phyloP scores from a whole-genome alignment of 2,329 filamentous ascomycete species.

The Phialemonium atrogriseum region DNA sequence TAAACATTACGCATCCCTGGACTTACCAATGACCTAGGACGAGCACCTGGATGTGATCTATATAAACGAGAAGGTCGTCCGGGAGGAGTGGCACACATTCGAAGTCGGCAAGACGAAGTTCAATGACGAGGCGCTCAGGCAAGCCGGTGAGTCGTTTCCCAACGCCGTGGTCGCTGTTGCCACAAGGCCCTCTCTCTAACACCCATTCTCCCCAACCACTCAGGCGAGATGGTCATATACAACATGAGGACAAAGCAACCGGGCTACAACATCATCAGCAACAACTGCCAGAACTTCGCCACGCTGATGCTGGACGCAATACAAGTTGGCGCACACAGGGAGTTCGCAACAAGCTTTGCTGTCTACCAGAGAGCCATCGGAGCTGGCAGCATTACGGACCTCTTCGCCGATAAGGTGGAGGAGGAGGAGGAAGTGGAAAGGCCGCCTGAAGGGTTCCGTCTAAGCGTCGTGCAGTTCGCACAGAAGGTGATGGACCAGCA shows the following conservation, averaged over 20 bases:
- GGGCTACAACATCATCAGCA: constrained; percentile 49
- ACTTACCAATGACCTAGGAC: constrained; percentile 25
- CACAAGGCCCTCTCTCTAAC: background rate
- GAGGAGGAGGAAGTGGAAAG: constrained; percentile 20
- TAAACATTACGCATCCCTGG: background rate
- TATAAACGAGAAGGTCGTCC: constrained; percentile 38
- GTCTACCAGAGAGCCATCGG: constrained; percentile 44
- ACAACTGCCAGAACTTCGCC: constrained; percentile 53
- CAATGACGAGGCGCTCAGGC: constrained; percentile 43
- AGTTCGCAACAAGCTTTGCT: constrained; percentile 45
- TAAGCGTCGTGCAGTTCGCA: constrained; percentile 37
- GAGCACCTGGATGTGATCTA: constrained; percentile 50
- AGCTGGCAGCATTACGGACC: constrained; percentile 38
- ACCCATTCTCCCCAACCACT: constrained; percentile 4
- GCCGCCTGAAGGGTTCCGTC: constrained; percentile 12
- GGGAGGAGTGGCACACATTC: constrained; percentile 41
- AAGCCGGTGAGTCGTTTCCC: constrained; percentile 31
- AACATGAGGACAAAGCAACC: constrained; percentile 39
- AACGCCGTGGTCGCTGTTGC: background rate
- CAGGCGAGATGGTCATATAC: constrained; percentile 44
- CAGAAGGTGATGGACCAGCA: constrained; percentile 46
- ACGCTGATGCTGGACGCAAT: constrained; percentile 44
- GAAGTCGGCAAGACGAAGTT: constrained; percentile 43
- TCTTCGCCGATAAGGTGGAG: constrained; percentile 32
- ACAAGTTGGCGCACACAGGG: constrained; percentile 37